Base-by-base conservation (phyloP, 257 asterid genomes). In the Nicotiana attenuata region DNA sequence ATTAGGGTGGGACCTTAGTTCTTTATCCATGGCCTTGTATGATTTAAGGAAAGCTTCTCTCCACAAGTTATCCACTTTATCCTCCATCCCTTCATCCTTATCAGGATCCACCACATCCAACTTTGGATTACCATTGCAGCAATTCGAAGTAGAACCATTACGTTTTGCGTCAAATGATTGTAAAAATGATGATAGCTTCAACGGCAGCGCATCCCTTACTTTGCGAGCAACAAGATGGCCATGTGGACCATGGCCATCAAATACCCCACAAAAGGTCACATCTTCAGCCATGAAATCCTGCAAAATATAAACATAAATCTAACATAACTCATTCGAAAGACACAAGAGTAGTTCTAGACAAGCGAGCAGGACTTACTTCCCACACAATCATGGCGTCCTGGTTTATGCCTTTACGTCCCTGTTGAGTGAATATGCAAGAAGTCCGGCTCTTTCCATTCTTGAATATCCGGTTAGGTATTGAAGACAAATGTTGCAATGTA, bases 371-470 rank as follows among this genome's bases (percentile, higher is more conserved):
- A 87, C 91, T 88, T 87, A 96, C 99, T 88, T 96, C 99, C 99
- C 99, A 96, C 76, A 96, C 99, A 73, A 96, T 88, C 99, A 96
- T 96, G 82, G 99, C 97, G 80, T 96, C 99, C 85, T 96, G 99
- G 86, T 96, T 96, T 82, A 96, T 92, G 88, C 99, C 99, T 84
- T 96, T 96, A 71, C 99, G 93, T 2, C 99, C 99, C 85, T 96
- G 99, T 87, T 96, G 99, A 84, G 99, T 96, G 86, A 90, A 96
- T 88, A 96, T 88, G 90, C 99, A 96, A 78, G 99, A 92, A 85
- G 87, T 88, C 78, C 83, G 89, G 85, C 92, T 94, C 87, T 89
- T 90, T 10, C 97, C 99, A 29, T 96, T 96, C 75, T 96, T 65
- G 86, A 91, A 89, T 84, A 92, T 92, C 81, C 98, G 92, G 76